Evolutionary conservation across 768 basidiomycete genomes (phyloP), one percentile per base, ranked within the genome.

Genomic region (Mycena leptocephala): DNA sequence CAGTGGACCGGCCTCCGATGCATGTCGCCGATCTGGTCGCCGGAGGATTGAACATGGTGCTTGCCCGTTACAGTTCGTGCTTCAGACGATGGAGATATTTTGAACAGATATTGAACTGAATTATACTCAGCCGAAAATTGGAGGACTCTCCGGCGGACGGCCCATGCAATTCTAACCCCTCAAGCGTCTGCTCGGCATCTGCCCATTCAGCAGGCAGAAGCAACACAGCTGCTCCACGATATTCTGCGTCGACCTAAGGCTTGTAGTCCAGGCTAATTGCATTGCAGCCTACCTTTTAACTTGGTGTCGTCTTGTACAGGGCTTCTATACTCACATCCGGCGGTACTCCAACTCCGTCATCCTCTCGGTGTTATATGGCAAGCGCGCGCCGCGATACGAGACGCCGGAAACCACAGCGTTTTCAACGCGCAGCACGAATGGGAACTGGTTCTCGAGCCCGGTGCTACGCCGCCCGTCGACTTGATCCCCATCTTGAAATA

Each of bases 391-490:
- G 4, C 77, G 80, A 24, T 77, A 80, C 68, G 62, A 79, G 11
- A 80, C 80, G 5, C 78, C 79, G 10, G 82, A 81, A 28, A 78
- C 81, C 18, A 71, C 75, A 24, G 81, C 76, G n/a, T 84, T 84
- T 81, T 83, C 76, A 64, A 81, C 20, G 81, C 76, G 35, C 76
- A 81, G 61, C 81, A 81, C n/a, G 63, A 80, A 41, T 84, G 82
- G 77, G 72, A 80, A 18, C 48, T 79, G 20, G 71, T 80, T 3
- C 75, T 85, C 22, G 83, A 82, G 39, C 79, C 83, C 35, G 84
- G 86, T 37, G 81, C 83, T 9, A 80, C 84, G 59, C 84, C 86
- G 8, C 86, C 86, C 11, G 72, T 86, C 7, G 86, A 86, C 64
- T 39, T 84, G n/a, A 70, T 87, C 37, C 85, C 86, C 2, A 72